These are phyloP conservation scores for Chlamydomonas schloesseri DNA, from an alignment of 139 green algal genomes.

Conservation along the genomic window DNA sequence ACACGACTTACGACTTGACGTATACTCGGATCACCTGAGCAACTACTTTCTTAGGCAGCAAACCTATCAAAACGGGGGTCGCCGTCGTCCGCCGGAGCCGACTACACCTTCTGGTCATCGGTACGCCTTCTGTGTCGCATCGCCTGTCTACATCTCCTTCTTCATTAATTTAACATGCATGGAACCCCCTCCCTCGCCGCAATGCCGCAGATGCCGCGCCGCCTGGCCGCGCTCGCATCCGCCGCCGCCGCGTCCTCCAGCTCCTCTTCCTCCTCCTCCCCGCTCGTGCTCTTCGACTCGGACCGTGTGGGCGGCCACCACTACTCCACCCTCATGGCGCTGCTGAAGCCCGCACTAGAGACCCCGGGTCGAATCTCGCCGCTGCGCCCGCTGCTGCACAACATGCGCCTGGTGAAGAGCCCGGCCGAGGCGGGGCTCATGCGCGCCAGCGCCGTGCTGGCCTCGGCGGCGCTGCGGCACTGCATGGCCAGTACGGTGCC, in stretches of 20 bases:
- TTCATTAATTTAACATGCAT: too few species aligned
- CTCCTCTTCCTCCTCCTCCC: slow-evolving; percentile 3
- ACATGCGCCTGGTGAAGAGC: slow-evolving; percentile 80
- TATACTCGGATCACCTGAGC: too few species aligned
- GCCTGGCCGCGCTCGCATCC: not conserved
- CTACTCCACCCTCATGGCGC: slow-evolving; percentile 27
- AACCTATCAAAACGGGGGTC: too few species aligned
- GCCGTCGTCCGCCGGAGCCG: too few species aligned
- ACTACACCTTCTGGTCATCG: too few species aligned
- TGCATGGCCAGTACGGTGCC: slow-evolving; percentile 69
- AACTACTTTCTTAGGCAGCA: too few species aligned
- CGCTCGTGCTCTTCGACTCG: slow-evolving; percentile 12
- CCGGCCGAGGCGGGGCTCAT: slow-evolving; percentile 75
- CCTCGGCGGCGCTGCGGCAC: slow-evolving; percentile 61
- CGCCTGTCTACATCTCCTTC: too few species aligned
- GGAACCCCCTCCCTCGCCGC: too few species aligned
- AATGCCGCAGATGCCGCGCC: not conserved
- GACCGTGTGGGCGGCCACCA: slow-evolving; percentile 26
- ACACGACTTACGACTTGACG: too few species aligned
- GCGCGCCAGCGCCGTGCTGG: slow-evolving; percentile 63
- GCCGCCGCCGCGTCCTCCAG: too few species aligned
- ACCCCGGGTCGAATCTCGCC: slow-evolving; percentile 39
- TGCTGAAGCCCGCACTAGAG: slow-evolving; percentile 25
- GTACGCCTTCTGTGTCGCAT: too few species aligned
- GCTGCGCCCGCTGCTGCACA: slow-evolving; percentile 67